Conservation (phyloP, 805 yeast species). For the Kuraishia piskuri region DNA sequence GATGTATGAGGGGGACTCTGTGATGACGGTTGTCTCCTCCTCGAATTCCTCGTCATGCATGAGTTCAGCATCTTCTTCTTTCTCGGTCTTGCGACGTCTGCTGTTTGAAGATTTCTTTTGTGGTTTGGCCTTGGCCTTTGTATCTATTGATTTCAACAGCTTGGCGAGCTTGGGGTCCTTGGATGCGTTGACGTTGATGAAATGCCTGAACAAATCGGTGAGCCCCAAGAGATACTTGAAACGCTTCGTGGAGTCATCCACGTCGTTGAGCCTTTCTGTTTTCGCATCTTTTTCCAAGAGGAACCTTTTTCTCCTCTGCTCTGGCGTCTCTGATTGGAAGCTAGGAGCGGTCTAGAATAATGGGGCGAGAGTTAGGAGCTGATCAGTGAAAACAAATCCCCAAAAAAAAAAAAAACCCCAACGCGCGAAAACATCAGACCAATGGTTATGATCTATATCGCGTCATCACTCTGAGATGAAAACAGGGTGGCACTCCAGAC, state of each 20-base stretch:
- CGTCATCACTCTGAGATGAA: background rate
- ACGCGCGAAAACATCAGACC: too few relatives aligned
- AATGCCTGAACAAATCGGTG: conserved; percentile 82
- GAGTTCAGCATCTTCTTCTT: conserved; percentile 92
- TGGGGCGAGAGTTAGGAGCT: background rate
- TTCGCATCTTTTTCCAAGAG: conserved; percentile 47
- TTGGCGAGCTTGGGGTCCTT: conserved; percentile 67
- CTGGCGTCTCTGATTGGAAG: conserved; percentile 17
- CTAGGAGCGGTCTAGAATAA: background rate
- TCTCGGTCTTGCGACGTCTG: conserved; percentile 82
- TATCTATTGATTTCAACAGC: conserved; percentile 48
- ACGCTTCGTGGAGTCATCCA: conserved; percentile 66
- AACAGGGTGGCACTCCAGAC: background rate
- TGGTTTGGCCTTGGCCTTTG: conserved; percentile 18
- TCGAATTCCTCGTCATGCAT: conserved; percentile 73
- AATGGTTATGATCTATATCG: too few relatives aligned
- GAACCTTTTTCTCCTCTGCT: conserved; percentile 37
- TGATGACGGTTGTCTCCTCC: conserved; percentile 59
- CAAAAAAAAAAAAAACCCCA: background rate
- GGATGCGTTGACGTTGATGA: conserved; percentile 73
- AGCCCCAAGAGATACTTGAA: conserved; percentile 74
- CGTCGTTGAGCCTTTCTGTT: conserved; percentile 43
- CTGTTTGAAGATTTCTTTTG: conserved; percentile 12
- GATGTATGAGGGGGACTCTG: conserved; percentile 77
- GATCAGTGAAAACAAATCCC: background rate